phyloP scores from a whole-genome alignment of 2,329 filamentous ascomycete species.

The Periconia macrospinosa region DNA sequence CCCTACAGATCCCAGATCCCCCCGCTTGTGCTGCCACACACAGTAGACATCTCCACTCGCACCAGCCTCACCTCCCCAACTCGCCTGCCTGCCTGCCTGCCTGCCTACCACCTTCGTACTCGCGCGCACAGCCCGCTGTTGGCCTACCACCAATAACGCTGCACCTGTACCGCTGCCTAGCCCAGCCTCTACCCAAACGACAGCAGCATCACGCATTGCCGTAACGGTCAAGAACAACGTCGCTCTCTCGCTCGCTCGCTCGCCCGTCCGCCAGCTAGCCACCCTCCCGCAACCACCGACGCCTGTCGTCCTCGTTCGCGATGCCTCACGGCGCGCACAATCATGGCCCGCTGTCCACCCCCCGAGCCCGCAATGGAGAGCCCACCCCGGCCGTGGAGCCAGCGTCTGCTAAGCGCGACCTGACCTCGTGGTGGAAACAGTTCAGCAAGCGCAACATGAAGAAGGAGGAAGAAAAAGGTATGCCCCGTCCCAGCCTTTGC shows the following conservation, averaged over 20 bases:
- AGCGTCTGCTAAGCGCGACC: slow-evolving; percentile 80
- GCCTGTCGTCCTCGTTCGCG: slow-evolving; percentile 25
- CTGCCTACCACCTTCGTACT: slow-evolving; percentile 1
- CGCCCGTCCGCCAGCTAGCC: slow-evolving; percentile 14
- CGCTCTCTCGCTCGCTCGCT: slow-evolving; percentile 10
- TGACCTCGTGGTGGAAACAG: slow-evolving; percentile 96
- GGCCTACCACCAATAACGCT: not conserved
- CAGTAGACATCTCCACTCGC: not conserved
- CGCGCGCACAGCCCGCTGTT: no score
- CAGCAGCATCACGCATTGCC: slow-evolving; percentile 7
- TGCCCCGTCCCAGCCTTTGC: slow-evolving; percentile 6
- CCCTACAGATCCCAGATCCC: not conserved
- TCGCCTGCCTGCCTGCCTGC: slow-evolving; percentile 21
- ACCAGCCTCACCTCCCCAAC: slow-evolving; percentile 17
- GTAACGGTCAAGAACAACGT: slow-evolving; percentile 4
- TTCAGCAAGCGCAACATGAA: slow-evolving; percentile 71
- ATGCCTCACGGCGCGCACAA: slow-evolving; percentile 45
- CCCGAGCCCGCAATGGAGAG: slow-evolving; percentile 47
- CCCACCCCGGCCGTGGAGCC: slow-evolving; percentile 59
- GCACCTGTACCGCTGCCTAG: not conserved
- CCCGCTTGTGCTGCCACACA: not conserved
- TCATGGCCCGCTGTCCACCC: slow-evolving; percentile 38
- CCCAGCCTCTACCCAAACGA: not conserved
- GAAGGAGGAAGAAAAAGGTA: slow-evolving; percentile 66
- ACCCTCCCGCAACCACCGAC: slow-evolving; percentile 18